Base-by-base conservation (phyloP, 2,329 filamentous ascomycete genomes). In the Penicillium sp. region DNA sequence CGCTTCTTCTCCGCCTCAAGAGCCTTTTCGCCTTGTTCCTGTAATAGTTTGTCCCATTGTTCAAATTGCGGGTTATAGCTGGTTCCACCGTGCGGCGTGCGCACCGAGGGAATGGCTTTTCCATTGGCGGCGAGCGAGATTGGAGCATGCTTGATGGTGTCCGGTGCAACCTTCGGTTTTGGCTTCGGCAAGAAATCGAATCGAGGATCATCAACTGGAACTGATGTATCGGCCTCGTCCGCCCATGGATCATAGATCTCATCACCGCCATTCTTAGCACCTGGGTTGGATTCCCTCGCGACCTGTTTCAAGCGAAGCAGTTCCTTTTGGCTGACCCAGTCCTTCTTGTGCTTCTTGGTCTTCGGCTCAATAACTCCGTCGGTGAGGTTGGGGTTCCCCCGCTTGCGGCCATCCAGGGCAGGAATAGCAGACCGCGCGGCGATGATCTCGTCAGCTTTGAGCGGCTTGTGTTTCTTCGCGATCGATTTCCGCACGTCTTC, bases 381-480 rank as follows among this genome's bases (percentile, higher is more conserved):
- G 12, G 79, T 80, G 7, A 83, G 79, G 56, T 79, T 83, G 32
- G 79, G 75, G 39, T 76, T 77, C 14, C 78, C 59, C 34, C 90
- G 81, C 69, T 96, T 98, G 53, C 83, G 80, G 47, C 77, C 75
- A 15, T 84, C 76, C 5, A 98, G 77, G 9, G 85, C 82, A 3
- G 87, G 84, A 6, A 96, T 76, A 9, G 80, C 81, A 23, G 89
- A 95, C 45, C 92, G 82, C 56, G 82, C 75, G 18, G 84, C 81
- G 52, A 98, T 80, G 48, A 98, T 96, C 60, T 96, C 85, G 60
- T 98, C 90, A 47, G 82, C 81, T 66, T 87, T 94, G 51, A 98
- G 77, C 4, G 76, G 74, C 69, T 94, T 95, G 60, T 81, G 78
- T 48, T 72, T 69, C 59, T 82, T 84, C 45, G 78, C 73, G 54